A percentile compares a stretch with the other conserved stretches of the same genome.
phyloP scores from a whole-genome alignment of 176 grass and related monocot species.

The Otatea glauca region DNA sequence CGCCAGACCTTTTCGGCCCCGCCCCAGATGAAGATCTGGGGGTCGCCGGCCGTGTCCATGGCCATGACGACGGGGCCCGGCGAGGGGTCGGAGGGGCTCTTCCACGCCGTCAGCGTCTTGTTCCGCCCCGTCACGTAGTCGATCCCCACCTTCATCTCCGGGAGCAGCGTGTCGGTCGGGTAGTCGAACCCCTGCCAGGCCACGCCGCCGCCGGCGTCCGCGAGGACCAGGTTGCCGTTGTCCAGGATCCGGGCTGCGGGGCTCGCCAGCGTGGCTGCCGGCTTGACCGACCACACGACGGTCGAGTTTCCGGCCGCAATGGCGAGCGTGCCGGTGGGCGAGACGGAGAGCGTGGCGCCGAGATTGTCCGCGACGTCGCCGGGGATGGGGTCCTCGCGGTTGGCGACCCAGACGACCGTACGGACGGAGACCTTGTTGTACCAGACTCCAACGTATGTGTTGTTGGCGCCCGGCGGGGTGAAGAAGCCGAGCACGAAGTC shows the following conservation, averaged over 20 bases:
- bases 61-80: conserved; percentile 48
- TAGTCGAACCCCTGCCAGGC: conserved; percentile 76
- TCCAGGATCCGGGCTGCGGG: conserved; percentile 49
- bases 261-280: conserved; percentile 24
- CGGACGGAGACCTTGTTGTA: conserved; percentile 60
- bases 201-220: conserved; percentile 12
- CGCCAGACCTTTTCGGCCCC: conserved; percentile 44
- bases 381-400: conserved; percentile 57
- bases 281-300: conserved; percentile 49
- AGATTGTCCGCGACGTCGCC: conserved; percentile 41
- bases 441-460: conserved; percentile 60
- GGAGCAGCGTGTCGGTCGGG: conserved; percentile 71
- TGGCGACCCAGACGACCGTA: conserved; percentile 68
- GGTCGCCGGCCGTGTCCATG: conserved; percentile 56
- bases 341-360: conserved; percentile 54
- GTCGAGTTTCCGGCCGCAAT: conserved; percentile 35
- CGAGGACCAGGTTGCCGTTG: conserved; percentile 54
- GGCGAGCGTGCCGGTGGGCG: conserved; percentile 47
- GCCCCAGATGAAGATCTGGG: conserved; percentile 61
- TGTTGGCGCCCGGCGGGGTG: conserved; percentile 53
- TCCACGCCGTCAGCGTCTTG: conserved; percentile 65
- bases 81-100: conserved; percentile 55
- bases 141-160: conserved; percentile 67
- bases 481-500: conserved; percentile 71
- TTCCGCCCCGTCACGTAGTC: conserved; percentile 46